A percentile compares a stretch with the other conserved stretches of the same genome.
phyloP scores from a whole-genome alignment of 2,329 filamentous ascomycete genomes.

The Bipolaris cookei region DNA sequence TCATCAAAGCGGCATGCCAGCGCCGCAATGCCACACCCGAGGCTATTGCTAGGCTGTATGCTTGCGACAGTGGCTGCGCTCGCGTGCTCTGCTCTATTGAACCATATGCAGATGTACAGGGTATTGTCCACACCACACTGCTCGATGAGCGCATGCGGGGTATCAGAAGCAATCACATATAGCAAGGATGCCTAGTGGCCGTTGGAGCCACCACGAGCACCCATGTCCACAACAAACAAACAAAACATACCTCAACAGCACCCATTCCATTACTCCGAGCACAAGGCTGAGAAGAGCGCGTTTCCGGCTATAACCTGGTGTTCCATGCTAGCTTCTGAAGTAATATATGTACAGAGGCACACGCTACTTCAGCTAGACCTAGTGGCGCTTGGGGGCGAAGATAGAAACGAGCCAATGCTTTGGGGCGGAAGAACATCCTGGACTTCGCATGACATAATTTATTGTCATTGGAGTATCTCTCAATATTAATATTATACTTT shows the following conservation, averaged over 20 bases:
- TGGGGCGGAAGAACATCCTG: too few species aligned
- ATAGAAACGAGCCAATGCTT: too few species aligned
- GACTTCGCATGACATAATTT: too few species aligned
- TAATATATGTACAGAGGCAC: too few species aligned
- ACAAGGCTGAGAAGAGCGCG: background rate
- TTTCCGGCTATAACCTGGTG: background rate
- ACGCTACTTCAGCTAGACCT: too few species aligned
- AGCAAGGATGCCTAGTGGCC: background rate
- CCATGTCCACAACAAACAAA: background rate
- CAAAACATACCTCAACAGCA: background rate
- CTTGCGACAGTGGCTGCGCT: slow-evolving; percentile 3
- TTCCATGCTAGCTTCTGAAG: background rate
- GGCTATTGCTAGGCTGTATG: slow-evolving; percentile 8
- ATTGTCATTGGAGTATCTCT: accelerated
- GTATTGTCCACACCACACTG: background rate
- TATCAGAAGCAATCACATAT: background rate
- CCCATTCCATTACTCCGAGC: background rate
- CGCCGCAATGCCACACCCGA: slow-evolving; percentile 14
- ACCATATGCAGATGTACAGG: background rate
- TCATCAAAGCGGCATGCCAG: slow-evolving; percentile 23
- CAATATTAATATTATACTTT: background rate
- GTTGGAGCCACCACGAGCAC: background rate
- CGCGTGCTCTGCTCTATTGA: slow-evolving; percentile 4
- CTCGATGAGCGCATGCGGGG: background rate
- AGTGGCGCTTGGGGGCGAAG: too few species aligned